phyloP scores from a whole-genome alignment of 2,329 filamentous ascomycete genomes.

The Neofusicoccum sp. region DNA sequence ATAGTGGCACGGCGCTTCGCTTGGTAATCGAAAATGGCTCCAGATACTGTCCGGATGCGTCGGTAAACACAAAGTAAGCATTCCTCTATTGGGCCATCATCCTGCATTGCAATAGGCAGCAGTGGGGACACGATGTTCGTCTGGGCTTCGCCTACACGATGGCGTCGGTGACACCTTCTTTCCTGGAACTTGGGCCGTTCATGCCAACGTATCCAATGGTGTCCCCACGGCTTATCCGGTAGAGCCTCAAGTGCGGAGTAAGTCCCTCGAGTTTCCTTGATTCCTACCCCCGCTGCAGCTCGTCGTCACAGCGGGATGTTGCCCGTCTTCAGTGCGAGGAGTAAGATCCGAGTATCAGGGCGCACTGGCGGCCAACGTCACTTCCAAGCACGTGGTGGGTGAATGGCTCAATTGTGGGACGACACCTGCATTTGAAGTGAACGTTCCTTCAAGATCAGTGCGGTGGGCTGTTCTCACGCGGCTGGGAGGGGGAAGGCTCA shows the following conservation, averaged over 20 bases:
- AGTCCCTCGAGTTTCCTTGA: neutral
- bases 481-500: neutral
- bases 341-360: neutral
- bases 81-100: neutral
- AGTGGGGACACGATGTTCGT: neutral
- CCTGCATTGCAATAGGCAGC: neutral
- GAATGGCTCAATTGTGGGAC: neutral
- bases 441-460: neutral
- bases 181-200: neutral
- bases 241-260: constrained; percentile 9
- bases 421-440: neutral
- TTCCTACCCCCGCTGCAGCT: neutral
- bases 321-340: neutral
- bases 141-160: neutral
- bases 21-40: neutral
- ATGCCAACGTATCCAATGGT: neutral
- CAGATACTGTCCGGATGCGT: neutral
- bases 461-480: neutral
- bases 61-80: neutral
- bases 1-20: neutral
- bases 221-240: neutral
- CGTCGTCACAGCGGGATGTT: neutral
- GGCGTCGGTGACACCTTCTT: constrained; percentile 5
- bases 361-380: neutral
- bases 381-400: neutral